Evolutionary conservation across 345 rosid species (phyloP), one percentile per base, ranked within the genome.

Genomic region (Populus simonii): DNA sequence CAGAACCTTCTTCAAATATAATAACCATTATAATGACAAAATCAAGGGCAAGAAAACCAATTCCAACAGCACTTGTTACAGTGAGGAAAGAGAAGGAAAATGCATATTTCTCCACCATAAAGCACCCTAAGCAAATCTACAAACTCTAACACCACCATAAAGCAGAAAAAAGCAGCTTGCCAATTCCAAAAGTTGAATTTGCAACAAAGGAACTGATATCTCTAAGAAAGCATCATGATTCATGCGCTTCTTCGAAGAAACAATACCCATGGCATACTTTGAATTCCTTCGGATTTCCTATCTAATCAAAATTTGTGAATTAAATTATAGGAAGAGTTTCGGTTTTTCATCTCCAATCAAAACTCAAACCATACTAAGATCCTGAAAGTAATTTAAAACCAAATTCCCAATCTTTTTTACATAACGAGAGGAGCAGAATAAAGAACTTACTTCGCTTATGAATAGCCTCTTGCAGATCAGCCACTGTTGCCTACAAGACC

Each of bases 391-490:
- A 78, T 18, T 61, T 10, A 45, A 78, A 49, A 55, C 23, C 9
- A 7, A 69, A n/a, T 16, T 39, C 11, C 16, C 67, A 18, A 57
- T 27, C 69, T 11, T 39, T 33, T 25, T 27, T 18, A 31, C 69
- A 66, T 22, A 10, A 10, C 23, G 6, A 57, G 63, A 57, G 23
- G 23, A 8, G 63, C 13, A 57, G n/a, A 57, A 9, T 57, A 57
- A 3, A 59, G 51, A 35, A 86, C 89, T 82, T 82, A 92, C 99
- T 91, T 89, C 93, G 78, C 83, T 86, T 86, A 69, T 93, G 88
- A 86, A 96, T 92, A 70, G 93, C 95, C 77, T 92, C 94, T 86
- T 93, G 98, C 87, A 93, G 88, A 88, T 93, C 97, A 85, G 90
- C 89, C 75, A 96, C 97, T 7, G 92, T 93, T 57, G 97, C 98